Evolutionary conservation across 768 basidiomycete species (phyloP).

Genomic region (Calocybe indica): DNA sequence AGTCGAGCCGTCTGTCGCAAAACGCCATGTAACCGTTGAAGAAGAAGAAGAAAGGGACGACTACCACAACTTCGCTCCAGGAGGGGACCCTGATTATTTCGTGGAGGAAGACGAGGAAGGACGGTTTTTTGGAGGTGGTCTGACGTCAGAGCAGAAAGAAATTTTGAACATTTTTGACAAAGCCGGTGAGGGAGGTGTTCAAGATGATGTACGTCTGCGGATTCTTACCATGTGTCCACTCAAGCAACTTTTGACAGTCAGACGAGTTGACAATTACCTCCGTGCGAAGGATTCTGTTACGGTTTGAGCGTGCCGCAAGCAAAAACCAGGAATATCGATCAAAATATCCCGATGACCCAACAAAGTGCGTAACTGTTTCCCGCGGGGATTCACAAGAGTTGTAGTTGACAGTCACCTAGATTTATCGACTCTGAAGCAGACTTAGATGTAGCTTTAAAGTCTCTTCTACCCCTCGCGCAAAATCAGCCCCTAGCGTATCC

Average conservation of each 20-base stretch:
- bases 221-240: constrained; percentile 9
- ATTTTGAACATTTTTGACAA: constrained; percentile 93
- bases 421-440: constrained; percentile 99
- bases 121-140: constrained; percentile 88
- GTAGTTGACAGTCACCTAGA: constrained; percentile 33
- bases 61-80: constrained; percentile 63
- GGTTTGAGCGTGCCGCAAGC: constrained; percentile 83
- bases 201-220: constrained; percentile 56
- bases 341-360: constrained; percentile 90
- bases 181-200: constrained; percentile 53
- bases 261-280: constrained; percentile 65
- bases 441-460: constrained; percentile 82
- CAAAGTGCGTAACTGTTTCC: constrained; percentile 50
- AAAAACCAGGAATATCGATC: constrained; percentile 96
- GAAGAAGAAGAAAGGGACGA: constrained; percentile 53
- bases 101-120: constrained; percentile 90
- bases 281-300: constrained; percentile 67
- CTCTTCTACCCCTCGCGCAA: constrained; percentile 85
- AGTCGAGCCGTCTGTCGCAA: constrained; percentile 2
- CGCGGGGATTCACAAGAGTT: neutral
- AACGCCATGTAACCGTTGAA: constrained; percentile 48
- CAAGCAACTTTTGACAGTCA: constrained; percentile 31
- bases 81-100: constrained; percentile 87
- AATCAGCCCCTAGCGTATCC: constrained; percentile 80
- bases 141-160: constrained; percentile 90